Percentiles rank a stretch among this genome's conserved stretches.
These are phyloP conservation scores for Glycine soja DNA, from an alignment of 306 rosid species.

Conservation along the genomic window DNA sequence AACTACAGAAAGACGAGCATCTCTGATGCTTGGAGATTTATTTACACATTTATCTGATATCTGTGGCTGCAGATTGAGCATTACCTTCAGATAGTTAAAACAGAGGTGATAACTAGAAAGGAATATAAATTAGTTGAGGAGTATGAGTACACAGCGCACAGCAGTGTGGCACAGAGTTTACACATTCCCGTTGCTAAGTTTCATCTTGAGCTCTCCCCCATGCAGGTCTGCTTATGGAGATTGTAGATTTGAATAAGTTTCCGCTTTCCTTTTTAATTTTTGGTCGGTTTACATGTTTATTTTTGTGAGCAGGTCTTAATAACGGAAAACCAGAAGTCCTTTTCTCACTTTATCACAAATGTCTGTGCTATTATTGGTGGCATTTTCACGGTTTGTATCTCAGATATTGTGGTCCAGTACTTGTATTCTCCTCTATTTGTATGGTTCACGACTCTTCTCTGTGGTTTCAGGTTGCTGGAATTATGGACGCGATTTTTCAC, in stretches of 20 bases:
- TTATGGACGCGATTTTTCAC: slow-evolving; percentile 88
- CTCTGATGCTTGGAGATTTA: slow-evolving; percentile 22
- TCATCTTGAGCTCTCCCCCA: slow-evolving; percentile 95
- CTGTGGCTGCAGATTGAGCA: slow-evolving; percentile 83
- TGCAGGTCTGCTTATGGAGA: slow-evolving; percentile 71
- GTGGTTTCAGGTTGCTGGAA: slow-evolving; percentile 94
- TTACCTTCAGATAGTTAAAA: slow-evolving; percentile 93
- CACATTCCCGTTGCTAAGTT: slow-evolving; percentile 83
- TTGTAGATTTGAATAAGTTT: slow-evolving; percentile 33
- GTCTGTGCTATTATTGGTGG: slow-evolving; percentile 99
- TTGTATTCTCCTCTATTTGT: slow-evolving; percentile 36
- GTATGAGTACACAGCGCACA: slow-evolving; percentile 97
- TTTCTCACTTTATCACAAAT: slow-evolving; percentile 92
- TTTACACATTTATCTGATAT: slow-evolving; percentile 35
- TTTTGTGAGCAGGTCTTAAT: slow-evolving; percentile 71
- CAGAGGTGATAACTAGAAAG: slow-evolving; percentile 78
- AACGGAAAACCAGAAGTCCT: slow-evolving; percentile 80
- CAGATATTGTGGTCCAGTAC: slow-evolving; percentile 21
- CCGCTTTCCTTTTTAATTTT: slow-evolving; percentile 25
- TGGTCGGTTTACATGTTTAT: slow-evolving; percentile 9
- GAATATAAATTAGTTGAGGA: slow-evolving; percentile 75
- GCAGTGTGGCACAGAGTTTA: slow-evolving; percentile 75
- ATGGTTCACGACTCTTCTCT: slow-evolving; percentile 45
- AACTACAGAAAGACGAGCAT: slow-evolving; percentile 29
- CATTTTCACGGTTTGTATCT: slow-evolving; percentile 91